Evolutionary conservation across 176 grass and related monocot genomes (phyloP), one percentile per base, ranked within the genome.

Genomic region (Tuctoria greenei): DNA sequence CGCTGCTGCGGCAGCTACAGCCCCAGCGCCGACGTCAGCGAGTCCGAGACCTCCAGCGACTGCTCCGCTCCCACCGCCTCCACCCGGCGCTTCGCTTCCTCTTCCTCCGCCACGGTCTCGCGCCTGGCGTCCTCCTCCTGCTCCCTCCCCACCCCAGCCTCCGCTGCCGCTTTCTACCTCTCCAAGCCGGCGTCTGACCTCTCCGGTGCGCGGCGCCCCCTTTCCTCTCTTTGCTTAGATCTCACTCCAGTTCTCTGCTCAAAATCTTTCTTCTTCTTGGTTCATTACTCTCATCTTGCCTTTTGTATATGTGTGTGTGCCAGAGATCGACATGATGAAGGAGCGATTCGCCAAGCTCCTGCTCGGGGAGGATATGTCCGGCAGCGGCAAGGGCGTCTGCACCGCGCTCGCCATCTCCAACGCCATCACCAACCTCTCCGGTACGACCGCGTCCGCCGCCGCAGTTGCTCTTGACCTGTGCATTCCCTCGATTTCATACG

Each of bases 301-400:
- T 54, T 63, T 41, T n/a, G 31, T 31, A 3, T 71, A 20, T 58
- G 23, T 58, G 23, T 10, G 12, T 60, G 61, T 6, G 10, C 1
- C 85, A 99, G 96, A 95, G 82, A 55, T 95, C 61, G 96, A 99
- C 86, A 95, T 99, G 92, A 95, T 99, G 96, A 99, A 95, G 86
- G 96, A 99, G 89, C 90, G 96, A 23, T 99, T 99, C 84, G 92
- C 96, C 0, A 99, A 99, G 82, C 89, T 99, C 36, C 96, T 99
- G 18, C 89, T 99, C 26, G 96, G 96, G 31, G 96, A 99, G 86
- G 96, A 99, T 89, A 99, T 95, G 96, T 99, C 96, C 52, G 96
- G 96, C 60, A 85, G 96, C 67, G 96, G 92, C 79, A 92, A 99
- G 80, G 96, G 96, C 61, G 96, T 99, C 77, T 92, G 96, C 92